These are phyloP conservation scores for Alternaria atra DNA, from an alignment of 2,329 filamentous ascomycete species.

Conservation along the genomic window DNA sequence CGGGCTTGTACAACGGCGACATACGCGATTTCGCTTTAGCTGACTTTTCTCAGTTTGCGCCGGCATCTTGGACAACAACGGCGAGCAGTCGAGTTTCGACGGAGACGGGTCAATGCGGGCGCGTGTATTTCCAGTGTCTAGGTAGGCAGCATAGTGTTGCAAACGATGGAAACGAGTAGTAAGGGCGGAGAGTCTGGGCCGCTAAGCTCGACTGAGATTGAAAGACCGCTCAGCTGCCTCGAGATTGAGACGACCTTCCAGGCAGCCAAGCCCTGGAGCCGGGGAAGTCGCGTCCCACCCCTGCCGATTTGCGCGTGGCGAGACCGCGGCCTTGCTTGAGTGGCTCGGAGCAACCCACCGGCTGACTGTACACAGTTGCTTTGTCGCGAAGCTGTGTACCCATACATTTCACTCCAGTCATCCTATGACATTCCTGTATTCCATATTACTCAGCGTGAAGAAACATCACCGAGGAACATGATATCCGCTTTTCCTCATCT, in stretches of 20 bases:
- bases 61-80: conserved; percentile 57
- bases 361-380: neutral
- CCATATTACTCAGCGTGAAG: neutral
- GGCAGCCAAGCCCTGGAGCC: conserved; percentile 26
- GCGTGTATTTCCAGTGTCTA: conserved; percentile 26
- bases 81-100: conserved; percentile 24
- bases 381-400: neutral
- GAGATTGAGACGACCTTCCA: conserved; percentile 17
- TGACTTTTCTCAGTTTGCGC: conserved; percentile 76
- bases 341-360: conserved; percentile 4
- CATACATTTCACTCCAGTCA: neutral
- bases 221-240: conserved; percentile 25
- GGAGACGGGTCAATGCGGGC: conserved; percentile 31
- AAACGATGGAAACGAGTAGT: conserved; percentile 21
- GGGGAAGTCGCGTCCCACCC: conserved; percentile 8
- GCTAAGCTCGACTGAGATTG: conserved; percentile 24
- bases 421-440: neutral
- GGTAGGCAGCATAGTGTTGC: conserved; percentile 32
- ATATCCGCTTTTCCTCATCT: conserved; percentile 42
- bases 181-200: conserved; percentile 22
- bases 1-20: conserved; percentile 39
- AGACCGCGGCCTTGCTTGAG: neutral
- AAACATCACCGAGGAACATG: conserved; percentile 1
- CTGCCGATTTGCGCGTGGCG: conserved; percentile 2
- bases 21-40: conserved; percentile 82